Evolutionary conservation across 306 rosid species (phyloP), one percentile per base, ranked within the genome.

Genomic region (Sesbania bispinosa): DNA sequence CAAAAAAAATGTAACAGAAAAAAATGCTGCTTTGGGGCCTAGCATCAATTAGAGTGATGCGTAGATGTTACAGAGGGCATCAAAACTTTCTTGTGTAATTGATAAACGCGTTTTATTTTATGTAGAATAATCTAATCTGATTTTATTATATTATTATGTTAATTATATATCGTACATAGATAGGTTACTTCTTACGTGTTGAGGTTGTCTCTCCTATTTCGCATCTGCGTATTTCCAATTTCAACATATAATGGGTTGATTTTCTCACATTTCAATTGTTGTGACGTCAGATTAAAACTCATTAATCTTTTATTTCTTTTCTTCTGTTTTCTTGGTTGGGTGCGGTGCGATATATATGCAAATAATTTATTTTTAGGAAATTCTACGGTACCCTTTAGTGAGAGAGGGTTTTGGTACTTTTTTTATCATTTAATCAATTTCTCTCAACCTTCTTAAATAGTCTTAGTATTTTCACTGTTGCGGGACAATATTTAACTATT

Each of bases 161-260:
- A 33, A 57, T 21, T n/a, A n/a, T 23, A 15, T 10, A 35, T 9
- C 62, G 15, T 24, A 16, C 35, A 9, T 11, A 18, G 4, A 33
- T 27, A 62, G 18, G 58, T 57, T 71, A 58, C 58, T 43, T 71
- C 43, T 58, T 18, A 36, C 67, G 32, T 30, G 67, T 75, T 52
- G 46, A 26, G 52, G 7, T 59, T 6, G 7, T 55, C 26, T 4
- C 6, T 69, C 64, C 41, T 39, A 15, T 18, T 62, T 57, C 57
- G 4, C 19, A 15, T 57, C 10, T 41, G 57, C 13, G 16, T 26
- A 14, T 24, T 39, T 54, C 15, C 19, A 50, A 2, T 38, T 36
- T 23, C 47, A 15, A 35, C 29, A 32, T 9, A 0, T 23, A 20
- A 1, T 1, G 47, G 45, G 18, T 39, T 24, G 2, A 27, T 52